phyloP scores from a whole-genome alignment of 2,329 filamentous ascomycete species.

The Chaetomiaceae sp. region DNA sequence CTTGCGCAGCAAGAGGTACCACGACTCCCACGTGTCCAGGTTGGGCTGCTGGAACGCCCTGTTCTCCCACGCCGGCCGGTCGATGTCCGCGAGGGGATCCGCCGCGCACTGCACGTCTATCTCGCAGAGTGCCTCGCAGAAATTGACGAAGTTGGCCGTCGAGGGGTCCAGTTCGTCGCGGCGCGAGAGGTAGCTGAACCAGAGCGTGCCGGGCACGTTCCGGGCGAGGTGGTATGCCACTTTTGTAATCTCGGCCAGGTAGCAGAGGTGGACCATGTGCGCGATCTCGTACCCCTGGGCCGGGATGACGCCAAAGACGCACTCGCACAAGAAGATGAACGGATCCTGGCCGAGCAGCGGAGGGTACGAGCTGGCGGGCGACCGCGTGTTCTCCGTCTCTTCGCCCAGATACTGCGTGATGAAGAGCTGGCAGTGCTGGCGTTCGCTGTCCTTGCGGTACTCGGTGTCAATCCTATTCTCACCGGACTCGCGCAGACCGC shows the following conservation, averaged over 20 bases:
- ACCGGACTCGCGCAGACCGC: constrained; percentile 58
- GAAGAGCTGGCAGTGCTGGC: constrained; percentile 74
- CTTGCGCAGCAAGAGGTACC: constrained; percentile 62
- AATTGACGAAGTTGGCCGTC: constrained; percentile 52
- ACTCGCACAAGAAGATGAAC: constrained; percentile 79
- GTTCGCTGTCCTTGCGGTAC: constrained; percentile 62
- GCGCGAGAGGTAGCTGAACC: constrained; percentile 42
- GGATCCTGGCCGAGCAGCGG: constrained; percentile 65
- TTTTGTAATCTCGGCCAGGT: constrained; percentile 86
- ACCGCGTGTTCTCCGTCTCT: constrained; percentile 37
- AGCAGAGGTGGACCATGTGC: constrained; percentile 79
- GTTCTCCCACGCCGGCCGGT: constrained; percentile 36
- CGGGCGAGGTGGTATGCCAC: constrained; percentile 59
- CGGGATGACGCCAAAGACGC: constrained; percentile 64
- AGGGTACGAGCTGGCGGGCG: constrained; percentile 43
- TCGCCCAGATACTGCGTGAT: constrained; percentile 51
- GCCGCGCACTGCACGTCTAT: constrained; percentile 40
- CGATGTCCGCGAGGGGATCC: constrained; percentile 20
- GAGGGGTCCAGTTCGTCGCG: constrained; percentile 40
- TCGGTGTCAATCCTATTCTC: constrained; percentile 62
- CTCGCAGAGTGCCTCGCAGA: constrained; percentile 47
- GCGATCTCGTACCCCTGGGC: constrained; percentile 68
- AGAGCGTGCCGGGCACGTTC: constrained; percentile 48
- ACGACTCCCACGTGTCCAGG: constrained; percentile 49
- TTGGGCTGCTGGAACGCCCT: constrained; percentile 52